Evolutionary conservation across 139 green algal genomes (phyloP).

Genomic region (Picochlorum sp.): DNA sequence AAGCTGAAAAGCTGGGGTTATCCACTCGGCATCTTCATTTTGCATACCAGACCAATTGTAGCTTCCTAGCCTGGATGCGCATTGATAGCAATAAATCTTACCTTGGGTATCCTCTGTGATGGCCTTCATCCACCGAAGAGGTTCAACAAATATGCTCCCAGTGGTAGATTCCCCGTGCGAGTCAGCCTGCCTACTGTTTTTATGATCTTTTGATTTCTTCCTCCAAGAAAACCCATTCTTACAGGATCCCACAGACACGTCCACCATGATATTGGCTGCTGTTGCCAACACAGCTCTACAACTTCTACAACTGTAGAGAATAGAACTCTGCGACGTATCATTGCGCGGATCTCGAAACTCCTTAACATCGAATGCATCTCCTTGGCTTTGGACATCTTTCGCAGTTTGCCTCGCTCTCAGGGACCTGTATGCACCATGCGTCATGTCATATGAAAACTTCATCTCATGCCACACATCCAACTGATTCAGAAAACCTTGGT

Average conservation of each 20-base stretch:
- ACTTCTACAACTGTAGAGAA: constrained; percentile 64
- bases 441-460: constrained; percentile 40
- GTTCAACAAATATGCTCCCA: constrained; percentile 60
- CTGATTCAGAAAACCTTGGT: constrained; percentile 65
- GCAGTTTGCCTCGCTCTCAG: constrained; percentile 41
- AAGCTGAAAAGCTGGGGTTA: constrained; percentile 70
- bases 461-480: constrained; percentile 55
- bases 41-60: constrained; percentile 77
- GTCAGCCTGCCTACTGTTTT: constrained; percentile 1
- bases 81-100: constrained; percentile 76
- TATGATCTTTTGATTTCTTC: constrained; percentile 24
- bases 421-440: constrained; percentile 49
- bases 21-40: constrained; percentile 40
- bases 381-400: constrained; percentile 28
- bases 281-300: constrained; percentile 60
- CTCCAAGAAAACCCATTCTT: constrained; percentile 22
- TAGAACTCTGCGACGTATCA: background rate
- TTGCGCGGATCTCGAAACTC: constrained; percentile 9
- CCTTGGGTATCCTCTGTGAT: constrained; percentile 46
- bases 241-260: constrained; percentile 37
- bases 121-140: constrained; percentile 72
- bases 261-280: constrained; percentile 39
- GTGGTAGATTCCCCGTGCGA: background rate
- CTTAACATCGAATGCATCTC: constrained; percentile 8
- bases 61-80: constrained; percentile 49